Evolutionary conservation across 305 asterid genomes (phyloP).

Genomic region (Fraxinus albicans): DNA sequence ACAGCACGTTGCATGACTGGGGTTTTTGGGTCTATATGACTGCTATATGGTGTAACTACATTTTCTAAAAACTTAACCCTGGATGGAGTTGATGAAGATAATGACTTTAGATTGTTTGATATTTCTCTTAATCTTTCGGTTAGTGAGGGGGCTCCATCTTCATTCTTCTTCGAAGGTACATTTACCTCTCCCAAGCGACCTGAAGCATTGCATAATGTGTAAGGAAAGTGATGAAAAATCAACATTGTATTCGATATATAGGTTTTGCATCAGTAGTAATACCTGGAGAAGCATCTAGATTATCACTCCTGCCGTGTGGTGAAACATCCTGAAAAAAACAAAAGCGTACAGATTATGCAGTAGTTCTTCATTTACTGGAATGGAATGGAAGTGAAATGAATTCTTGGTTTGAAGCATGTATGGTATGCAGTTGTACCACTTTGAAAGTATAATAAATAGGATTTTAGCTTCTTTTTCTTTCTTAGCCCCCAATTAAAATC

Average conservation of each 20-base stretch:
- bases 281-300: conserved; percentile 23
- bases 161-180: conserved; percentile 19
- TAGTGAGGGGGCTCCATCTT: conserved; percentile 56
- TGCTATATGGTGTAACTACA: conserved; percentile 22
- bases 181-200: conserved; percentile 37
- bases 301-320: conserved; percentile 22
- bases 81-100: conserved; percentile 55
- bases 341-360: neutral
- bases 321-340: conserved; percentile 39
- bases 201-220: conserved; percentile 7
- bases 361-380: neutral
- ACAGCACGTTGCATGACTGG: conserved; percentile 40
- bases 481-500: no score
- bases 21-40: conserved; percentile 66
- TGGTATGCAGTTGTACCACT: no score
- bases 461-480: neutral
- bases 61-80: conserved; percentile 39
- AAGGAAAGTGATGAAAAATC: neutral
- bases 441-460: no score
- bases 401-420: neutral
- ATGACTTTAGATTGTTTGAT: conserved; percentile 44
- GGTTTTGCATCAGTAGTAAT: conserved; percentile 15
- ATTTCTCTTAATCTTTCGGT: conserved; percentile 60
- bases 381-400: neutral
- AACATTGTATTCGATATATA: neutral